These are phyloP conservation scores for Inonotus obliquus DNA, from an alignment of 1,284 basidiomycete genomes.

Conservation along the genomic window DNA sequence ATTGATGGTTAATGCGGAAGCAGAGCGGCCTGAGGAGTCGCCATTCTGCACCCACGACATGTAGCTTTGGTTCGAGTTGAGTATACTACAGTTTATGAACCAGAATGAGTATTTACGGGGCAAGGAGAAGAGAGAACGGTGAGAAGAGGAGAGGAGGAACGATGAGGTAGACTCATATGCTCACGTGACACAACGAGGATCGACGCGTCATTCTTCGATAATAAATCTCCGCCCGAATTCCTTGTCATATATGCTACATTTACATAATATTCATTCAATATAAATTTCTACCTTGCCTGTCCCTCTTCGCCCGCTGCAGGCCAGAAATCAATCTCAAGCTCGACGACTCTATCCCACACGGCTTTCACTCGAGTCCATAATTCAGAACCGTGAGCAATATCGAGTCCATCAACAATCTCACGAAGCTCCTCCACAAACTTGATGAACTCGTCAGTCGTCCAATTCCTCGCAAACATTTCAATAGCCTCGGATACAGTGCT, in stretches of 20 bases:
- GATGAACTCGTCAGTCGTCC: constrained; percentile 61
- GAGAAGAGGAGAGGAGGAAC: too few relatives aligned
- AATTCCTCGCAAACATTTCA: constrained; percentile 53
- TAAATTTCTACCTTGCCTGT: too few relatives aligned
- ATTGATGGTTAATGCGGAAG: background rate
- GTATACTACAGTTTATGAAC: background rate
- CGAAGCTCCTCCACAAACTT: constrained; percentile 55
- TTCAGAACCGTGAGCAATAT: constrained; percentile 35
- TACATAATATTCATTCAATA: too few relatives aligned
- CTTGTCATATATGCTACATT: too few relatives aligned
- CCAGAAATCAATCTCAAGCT: constrained; percentile 62
- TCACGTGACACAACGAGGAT: too few relatives aligned
- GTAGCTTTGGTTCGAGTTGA: background rate
- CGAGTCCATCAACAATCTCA: constrained; percentile 48
- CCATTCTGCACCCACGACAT: background rate
- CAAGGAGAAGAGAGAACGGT: too few relatives aligned
- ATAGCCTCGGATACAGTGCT: constrained; percentile 34
- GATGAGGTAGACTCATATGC: too few relatives aligned
- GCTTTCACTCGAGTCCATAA: constrained; percentile 43
- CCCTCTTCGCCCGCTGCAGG: constrained; percentile 33
- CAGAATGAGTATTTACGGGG: too few relatives aligned
- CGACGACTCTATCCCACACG: constrained; percentile 53
- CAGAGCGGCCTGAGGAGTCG: background rate
- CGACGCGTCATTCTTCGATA: too few relatives aligned
- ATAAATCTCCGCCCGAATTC: too few relatives aligned